Base-by-base conservation (phyloP, 805 yeast species). In the Wickerhamiella alocasiicola region DNA sequence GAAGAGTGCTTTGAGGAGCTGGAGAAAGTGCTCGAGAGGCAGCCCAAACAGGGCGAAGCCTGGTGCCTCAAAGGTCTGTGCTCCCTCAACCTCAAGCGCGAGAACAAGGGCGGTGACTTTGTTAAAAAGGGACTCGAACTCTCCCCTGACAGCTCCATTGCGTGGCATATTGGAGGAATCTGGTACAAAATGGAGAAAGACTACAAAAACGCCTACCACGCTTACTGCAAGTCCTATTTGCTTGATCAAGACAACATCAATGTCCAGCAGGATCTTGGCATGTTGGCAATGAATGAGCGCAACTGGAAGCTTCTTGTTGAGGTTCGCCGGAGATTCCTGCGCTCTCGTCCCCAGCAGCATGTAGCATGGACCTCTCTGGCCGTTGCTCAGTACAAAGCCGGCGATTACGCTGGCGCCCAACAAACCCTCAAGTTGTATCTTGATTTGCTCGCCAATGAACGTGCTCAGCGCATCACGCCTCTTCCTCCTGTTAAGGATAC, bases 111-210 rank as follows among this genome's bases (percentile, higher is more conserved):
- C 1, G 75, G 69, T 39, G 54, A 68, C 0, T 72, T 73, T 50
- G 71, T 85, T 39, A 49, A 60, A 29, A 74, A 71, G 53, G 93
- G 93, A 0, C 48, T 77, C 18, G 63, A 66, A 25, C 74, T 74
- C 49, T 78, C 72, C 27, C 64, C 73, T 15, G 60, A 65, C 3
- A 75, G 83, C 50, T 76, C 82, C 39, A 72, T 85, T 35, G 80
- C 81, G 15, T 71, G 83, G 61, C 97, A 91, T 54, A 74, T 91
- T 51, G 69, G 82, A 4, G 97, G 95, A 15, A 75, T 88, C 40
- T 80, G 79, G 56, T 79, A 81, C 63, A 70, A 94, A 48, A 66
- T 75, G 21, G 68, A 73, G 33, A 75, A 74, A 48, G 70, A 80
- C 48, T 85, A 81, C 56, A 64, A 64, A 6, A 85, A 78, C 45